Evolutionary conservation across 805 yeast species (phyloP), one percentile per base, ranked within the genome.

Genomic region (Helenozyma baotianmanensis): DNA sequence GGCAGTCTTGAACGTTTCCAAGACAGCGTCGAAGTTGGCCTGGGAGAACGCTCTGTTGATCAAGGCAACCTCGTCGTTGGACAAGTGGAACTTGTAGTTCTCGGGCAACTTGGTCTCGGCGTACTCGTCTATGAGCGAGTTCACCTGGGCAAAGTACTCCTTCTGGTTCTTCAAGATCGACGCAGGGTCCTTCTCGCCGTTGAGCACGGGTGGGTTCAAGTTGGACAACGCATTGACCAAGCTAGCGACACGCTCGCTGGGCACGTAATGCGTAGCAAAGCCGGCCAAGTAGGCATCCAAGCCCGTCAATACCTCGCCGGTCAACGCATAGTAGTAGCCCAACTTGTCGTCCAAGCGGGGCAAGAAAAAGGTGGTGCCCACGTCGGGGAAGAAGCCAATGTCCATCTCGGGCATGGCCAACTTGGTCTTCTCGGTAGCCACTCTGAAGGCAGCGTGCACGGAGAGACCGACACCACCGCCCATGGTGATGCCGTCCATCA

Each of bases 351-450:
- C 88, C 39, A 87, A 61, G 43, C 83, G 76, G 21, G 95, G 88
- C 47, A 92, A 66, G 61, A 88, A 89, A 62, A 86, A 90, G 9
- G 95, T 78, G 23, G 94, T 81, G 27, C 97, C 98, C 9, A 92
- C 97, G 58, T 92, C 98, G 14, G 95, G 95, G 62, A 86, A 84
- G 59, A 87, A 86, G 1, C 98, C 98, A 56, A 92, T 92, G 51
- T 85, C 88, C 71, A 94, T 83, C 62, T 92, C 97, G 7, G 98
- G 97, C 98, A 92, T 92, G 41, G 97, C 96, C 64, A 88, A 74
- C 55, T 80, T 73, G 9, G 97, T 89, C 49, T 76, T 74, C 50
- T 90, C 97, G 25, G 96, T 84, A n/a, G 94, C 95, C 23, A 92
- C 66, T 53, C 97, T 77, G 69, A 90, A 90, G 3, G 96, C 90